Conservation (phyloP, 2,329 filamentous ascomycete species). For the Cladosporium colombiae region DNA sequence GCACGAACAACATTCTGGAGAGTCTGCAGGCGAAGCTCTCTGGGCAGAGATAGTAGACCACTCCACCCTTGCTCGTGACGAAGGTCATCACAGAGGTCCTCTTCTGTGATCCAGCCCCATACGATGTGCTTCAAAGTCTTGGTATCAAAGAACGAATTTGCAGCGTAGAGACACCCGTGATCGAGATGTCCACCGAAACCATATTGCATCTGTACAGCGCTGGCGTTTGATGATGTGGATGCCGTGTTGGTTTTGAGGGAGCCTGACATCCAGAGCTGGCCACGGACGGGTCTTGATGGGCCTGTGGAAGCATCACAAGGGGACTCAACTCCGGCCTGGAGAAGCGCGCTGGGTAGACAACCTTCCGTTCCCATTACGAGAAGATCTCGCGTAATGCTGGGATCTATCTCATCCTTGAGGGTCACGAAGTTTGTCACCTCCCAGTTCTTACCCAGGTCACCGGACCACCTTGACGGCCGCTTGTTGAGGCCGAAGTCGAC, state of each 20-base stretch:
- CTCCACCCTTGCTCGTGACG: conserved; percentile 53
- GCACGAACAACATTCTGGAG: conserved; percentile 42
- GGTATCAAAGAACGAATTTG: conserved; percentile 52
- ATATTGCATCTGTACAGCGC: conserved; percentile 36
- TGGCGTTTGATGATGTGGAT: neutral
- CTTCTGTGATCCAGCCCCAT: conserved; percentile 55
- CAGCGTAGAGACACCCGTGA: conserved; percentile 52
- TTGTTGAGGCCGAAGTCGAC: conserved; percentile 44
- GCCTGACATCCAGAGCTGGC: conserved; percentile 50
- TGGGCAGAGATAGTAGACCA: conserved; percentile 50
- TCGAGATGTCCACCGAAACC: conserved; percentile 51
- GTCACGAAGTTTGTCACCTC: conserved; percentile 53
- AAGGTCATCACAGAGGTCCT: conserved; percentile 48
- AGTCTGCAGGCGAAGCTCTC: conserved; percentile 46
- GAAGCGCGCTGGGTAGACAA: conserved; percentile 29
- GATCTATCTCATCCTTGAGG: conserved; percentile 37
- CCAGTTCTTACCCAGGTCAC: conserved; percentile 55
- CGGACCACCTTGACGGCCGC: conserved; percentile 48
- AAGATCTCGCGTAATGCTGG: conserved; percentile 40
- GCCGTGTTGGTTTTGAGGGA: conserved; percentile 24
- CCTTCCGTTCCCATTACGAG: conserved; percentile 52
- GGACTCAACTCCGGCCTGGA: conserved; percentile 18
- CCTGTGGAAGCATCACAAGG: conserved; percentile 27
- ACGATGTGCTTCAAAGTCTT: conserved; percentile 44
- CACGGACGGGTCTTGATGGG: conserved; percentile 32